These are phyloP conservation scores for Leishmania martiniquensis DNA, from an alignment of 208 protist genomes.

Conservation along the genomic window DNA sequence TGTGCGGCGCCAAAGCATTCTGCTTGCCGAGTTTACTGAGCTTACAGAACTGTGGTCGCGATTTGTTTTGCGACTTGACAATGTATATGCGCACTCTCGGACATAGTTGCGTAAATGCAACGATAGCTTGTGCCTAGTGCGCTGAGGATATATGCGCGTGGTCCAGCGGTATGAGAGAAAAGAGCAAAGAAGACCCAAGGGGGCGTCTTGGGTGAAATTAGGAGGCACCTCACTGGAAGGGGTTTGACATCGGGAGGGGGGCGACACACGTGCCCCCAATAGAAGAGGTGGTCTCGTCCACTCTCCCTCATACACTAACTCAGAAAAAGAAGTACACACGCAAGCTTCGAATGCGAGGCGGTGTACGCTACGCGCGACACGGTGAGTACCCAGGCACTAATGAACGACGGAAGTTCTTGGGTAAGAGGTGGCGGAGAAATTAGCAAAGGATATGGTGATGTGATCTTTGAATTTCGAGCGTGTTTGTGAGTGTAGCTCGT, in stretches of 20 bases:
- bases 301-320: too few relatives aligned
- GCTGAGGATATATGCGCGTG: background rate
- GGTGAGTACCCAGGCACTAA: background rate
- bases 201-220: background rate
- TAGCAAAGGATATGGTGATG: background rate
- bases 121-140: background rate
- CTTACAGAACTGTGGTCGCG: constrained; percentile 28
- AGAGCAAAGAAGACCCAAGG: background rate
- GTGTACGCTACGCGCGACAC: background rate
- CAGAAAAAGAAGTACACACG: background rate
- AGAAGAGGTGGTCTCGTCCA: background rate
- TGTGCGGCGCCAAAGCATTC: constrained; percentile 23
- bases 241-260: too few relatives aligned
- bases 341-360: too few relatives aligned
- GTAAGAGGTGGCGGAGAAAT: background rate
- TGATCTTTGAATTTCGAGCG: too few relatives aligned
- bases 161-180: background rate
- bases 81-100: background rate
- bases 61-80: constrained; percentile 28
- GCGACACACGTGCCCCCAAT: background rate
- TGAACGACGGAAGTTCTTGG: background rate
- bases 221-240: background rate
- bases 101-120: background rate
- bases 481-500: background rate
- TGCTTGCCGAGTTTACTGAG: constrained; percentile 23